Evolutionary conservation across 1,284 basidiomycete genomes (phyloP), one percentile per base, ranked within the genome.

Genomic region (Exobasidium rhododendri): DNA sequence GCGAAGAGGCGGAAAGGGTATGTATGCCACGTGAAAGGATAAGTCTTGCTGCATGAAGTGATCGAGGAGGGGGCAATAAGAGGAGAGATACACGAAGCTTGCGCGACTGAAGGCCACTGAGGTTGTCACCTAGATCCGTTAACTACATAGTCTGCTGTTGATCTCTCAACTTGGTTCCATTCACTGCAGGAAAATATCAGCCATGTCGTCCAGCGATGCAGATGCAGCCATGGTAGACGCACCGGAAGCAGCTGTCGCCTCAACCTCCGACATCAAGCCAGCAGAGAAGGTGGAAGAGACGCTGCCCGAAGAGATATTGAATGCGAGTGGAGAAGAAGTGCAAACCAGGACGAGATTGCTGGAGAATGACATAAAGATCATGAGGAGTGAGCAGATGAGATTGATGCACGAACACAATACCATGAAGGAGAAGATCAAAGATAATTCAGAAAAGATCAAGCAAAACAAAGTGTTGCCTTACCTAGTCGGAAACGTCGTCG

Each of bases 381-480:
- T 79, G 74, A 68, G 71, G n/a, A 75, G 73, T 68, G 94, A 98
- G 83, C 91, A 89, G 35, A 83, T 92, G 71, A 86, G 94, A 61
- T 82, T 99, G 62, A 88, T 89, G 75, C 94, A 98, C 80, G 96
- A 98, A 81, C 90, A 94, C 80, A 89, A 84, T 71, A 89, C 89
- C 69, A 97, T 98, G 93, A 89, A 91, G 79, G 94, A 97, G 84
- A 96, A 94, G 85, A 96, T 99, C 80, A 87, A 92, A 64, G 94
- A 98, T 80, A 99, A 97, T 72, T 88, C 89, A 57, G 94, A 97
- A 82, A 98, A 98, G 84, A 92, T 99, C 74, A 97, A 97, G 82
- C 94, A 98, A 86, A 98, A 99, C 83, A 98, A 98, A 82, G 92
- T 97, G 22, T 83, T 99, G 47, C 94, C 96, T 1, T 99, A 97